Evolutionary conservation across 108 stramenopile species (phyloP).

Genomic region (Schizochytrium sp.): DNA sequence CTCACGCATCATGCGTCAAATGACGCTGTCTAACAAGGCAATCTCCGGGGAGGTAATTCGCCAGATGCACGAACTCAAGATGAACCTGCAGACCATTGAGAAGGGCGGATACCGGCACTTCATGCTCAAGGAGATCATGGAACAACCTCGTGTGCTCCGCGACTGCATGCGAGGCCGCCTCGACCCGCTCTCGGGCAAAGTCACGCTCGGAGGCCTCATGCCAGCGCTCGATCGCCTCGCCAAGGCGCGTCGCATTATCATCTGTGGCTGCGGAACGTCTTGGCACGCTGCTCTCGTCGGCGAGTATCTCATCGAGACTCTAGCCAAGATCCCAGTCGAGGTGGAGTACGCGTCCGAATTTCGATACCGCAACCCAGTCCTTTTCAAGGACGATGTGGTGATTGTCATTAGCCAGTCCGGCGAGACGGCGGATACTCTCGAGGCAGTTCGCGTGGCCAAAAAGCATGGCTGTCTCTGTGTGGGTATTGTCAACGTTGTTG

Average conservation of each 20-base stretch:
- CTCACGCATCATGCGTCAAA: background rate
- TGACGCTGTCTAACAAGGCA: constrained; percentile 2
- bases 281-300: constrained; percentile 85
- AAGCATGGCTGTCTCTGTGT: constrained; percentile 71
- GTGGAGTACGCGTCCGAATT: constrained; percentile 31
- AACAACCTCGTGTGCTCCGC: constrained; percentile 79
- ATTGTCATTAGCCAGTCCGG: constrained; percentile 92
- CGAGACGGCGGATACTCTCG: constrained; percentile 93
- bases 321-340: constrained; percentile 79
- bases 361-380: background rate
- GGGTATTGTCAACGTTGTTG: constrained; percentile 92
- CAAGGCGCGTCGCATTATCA: constrained; percentile 28
- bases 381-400: constrained; percentile 57
- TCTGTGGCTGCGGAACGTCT: constrained; percentile 85
- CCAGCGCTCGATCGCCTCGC: background rate
- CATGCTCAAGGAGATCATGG: constrained; percentile 70
- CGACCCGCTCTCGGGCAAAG: background rate
- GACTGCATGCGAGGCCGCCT: constrained; percentile 79
- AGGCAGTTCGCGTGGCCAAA: constrained; percentile 72
- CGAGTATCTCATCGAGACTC: constrained; percentile 89
- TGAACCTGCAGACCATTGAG: constrained; percentile 22
- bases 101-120: constrained; percentile 72
- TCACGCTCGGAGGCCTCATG: constrained; percentile 4
- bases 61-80: constrained; percentile 1
- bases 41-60: background rate